Conservation (phyloP, 345 rosid genomes). For the Carallia brachiata region DNA sequence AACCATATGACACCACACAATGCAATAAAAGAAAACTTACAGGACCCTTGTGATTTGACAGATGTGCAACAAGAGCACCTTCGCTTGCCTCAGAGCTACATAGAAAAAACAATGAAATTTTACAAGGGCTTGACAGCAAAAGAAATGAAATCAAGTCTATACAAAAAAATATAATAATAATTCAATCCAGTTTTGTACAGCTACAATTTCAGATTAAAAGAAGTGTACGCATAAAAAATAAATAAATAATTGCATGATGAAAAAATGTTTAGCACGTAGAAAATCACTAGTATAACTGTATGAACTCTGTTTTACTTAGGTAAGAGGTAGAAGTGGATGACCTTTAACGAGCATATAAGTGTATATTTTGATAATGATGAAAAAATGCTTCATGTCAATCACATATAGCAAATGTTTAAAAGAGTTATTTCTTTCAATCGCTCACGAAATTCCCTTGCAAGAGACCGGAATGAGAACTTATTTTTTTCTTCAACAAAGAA, state of each 20-base stretch:
- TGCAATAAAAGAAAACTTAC: slow-evolving; percentile 53
- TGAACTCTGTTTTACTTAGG: too few species aligned
- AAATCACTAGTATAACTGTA: too few species aligned
- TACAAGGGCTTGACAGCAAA: background rate
- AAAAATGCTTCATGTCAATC: background rate
- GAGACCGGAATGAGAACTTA: background rate
- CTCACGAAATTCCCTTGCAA: background rate
- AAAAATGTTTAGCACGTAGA: background rate
- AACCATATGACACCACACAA: background rate
- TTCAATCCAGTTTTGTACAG: too few species aligned
- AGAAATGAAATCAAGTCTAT: background rate
- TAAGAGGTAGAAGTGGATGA: too few species aligned
- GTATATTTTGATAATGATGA: background rate
- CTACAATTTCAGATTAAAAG: too few species aligned
- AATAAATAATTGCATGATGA: background rate
- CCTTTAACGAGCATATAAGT: too few species aligned
- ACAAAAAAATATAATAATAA: background rate
- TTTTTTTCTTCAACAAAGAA: background rate
- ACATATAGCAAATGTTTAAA: background rate
- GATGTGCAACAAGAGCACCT: slow-evolving; percentile 64
- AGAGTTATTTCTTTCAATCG: background rate
- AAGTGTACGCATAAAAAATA: too few species aligned
- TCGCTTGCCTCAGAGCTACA: slow-evolving; percentile 64
- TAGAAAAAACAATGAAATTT: background rate
- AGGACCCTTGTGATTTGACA: slow-evolving; percentile 85